Base-by-base conservation (phyloP, 371 early-diverging fungal species). In the Mucor racemosus region DNA sequence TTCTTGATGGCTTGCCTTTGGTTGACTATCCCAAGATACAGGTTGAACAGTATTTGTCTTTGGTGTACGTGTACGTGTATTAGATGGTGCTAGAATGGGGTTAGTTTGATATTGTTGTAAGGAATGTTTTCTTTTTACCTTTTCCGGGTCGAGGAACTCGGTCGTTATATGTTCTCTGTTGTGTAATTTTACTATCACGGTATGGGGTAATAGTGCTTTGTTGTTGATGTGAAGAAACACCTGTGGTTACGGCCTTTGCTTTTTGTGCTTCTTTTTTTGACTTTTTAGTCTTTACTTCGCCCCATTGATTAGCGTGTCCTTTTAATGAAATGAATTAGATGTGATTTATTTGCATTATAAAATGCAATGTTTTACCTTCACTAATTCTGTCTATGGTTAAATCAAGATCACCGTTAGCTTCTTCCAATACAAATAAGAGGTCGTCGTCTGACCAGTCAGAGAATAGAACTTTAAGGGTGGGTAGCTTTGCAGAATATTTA, bases 371-470 rank as follows among this genome's bases (percentile, higher is more conserved):
- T 17, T 60, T 61, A 62, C 62, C 62, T 62, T 62, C 62, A 53
- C 62, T 85, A 73, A 97, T 96, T 71, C 95, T 82, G 63, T 81
- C 85, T 72, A 92, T 86, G 60, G 96, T 89, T 39, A 87, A 69
- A 56, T 95, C 92, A 38, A 96, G 79, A 73, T 96, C 95, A 36
- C 96, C 96, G 57, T 89, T 78, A 35, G 91, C 90, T 63, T 97
- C 98, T 77, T 92, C 88, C 67, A 97, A 76, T 33, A 89, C 90
- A 62, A 88, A 90, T 61, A 95, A 75, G 65, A 97, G 88, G 80
- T 96, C 97, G 65, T 88, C 91, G 74, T 96, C 96, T 66, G 94
- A 79, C 97, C 97, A 97, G 64, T 91, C 90, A 65, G 89, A 79
- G 74, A 95, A 96, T 75, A 97, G 75, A 68, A 93, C 93, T 76